Conservation (phyloP, 2,329 filamentous ascomycete genomes). For the Elsinoe batatas region DNA sequence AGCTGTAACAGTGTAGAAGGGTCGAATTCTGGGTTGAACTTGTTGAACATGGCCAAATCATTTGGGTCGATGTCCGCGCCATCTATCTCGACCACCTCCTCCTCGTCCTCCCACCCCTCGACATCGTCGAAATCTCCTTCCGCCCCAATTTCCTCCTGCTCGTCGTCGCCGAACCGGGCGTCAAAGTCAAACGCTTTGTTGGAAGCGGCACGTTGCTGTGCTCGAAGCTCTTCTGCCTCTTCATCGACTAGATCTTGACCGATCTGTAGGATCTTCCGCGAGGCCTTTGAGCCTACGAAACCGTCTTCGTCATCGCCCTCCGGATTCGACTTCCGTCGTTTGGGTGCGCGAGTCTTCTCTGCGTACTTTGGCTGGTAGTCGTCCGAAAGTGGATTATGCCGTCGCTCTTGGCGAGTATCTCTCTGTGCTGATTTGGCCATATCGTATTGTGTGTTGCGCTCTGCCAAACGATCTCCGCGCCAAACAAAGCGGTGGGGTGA, state of each 20-base stretch:
- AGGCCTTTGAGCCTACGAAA: conserved; percentile 81
- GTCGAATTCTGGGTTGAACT: conserved; percentile 69
- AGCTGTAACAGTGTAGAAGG: conserved; percentile 61
- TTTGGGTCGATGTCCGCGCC: conserved; percentile 74
- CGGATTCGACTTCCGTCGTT: conserved; percentile 49
- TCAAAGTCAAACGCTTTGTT: conserved; percentile 72
- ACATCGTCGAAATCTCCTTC: conserved; percentile 39
- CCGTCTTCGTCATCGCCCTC: conserved; percentile 53
- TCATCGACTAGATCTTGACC: conserved; percentile 83
- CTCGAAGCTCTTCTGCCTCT: conserved; percentile 44
- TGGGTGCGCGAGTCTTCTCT: conserved; percentile 59
- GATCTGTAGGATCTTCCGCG: conserved; percentile 78
- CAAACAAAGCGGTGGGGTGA: neutral
- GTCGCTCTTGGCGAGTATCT: conserved; percentile 49
- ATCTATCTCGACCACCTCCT: conserved; percentile 55
- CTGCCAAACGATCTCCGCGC: too few relatives aligned
- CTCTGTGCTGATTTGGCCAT: conserved; percentile 69
- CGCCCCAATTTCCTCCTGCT: conserved; percentile 46
- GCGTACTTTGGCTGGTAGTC: conserved; percentile 65
- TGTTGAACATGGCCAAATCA: conserved; percentile 83
- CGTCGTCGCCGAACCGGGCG: conserved; percentile 51
- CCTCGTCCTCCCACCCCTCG: conserved; percentile 68
- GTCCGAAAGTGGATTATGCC: conserved; percentile 85
- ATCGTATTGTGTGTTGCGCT: conserved; percentile 12
- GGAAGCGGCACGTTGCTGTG: conserved; percentile 31